Conservation (phyloP, 2,329 filamentous ascomycete genomes). For the Trichoderma guizhouense region DNA sequence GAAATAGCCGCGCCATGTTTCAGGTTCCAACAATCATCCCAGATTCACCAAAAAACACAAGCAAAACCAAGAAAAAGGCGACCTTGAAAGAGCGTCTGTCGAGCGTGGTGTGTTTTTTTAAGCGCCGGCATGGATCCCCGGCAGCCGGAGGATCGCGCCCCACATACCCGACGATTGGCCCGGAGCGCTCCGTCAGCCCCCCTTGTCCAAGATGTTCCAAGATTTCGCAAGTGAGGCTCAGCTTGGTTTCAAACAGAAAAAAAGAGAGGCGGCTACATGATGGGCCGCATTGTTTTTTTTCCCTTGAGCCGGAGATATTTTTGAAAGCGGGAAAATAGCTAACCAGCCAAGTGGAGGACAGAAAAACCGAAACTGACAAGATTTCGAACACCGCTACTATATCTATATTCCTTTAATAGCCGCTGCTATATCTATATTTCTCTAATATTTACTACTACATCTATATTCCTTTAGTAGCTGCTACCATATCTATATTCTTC, state of each 20-base stretch:
- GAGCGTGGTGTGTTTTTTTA: background rate
- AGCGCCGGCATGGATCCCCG: constrained; percentile 7
- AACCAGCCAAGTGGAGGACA: background rate
- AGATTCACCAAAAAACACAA: background rate
- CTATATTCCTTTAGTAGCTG: too few relatives aligned
- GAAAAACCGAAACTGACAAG: too few relatives aligned
- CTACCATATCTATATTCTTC: too few relatives aligned
- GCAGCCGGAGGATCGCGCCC: constrained; percentile 15
- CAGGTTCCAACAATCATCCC: background rate
- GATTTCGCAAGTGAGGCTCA: background rate
- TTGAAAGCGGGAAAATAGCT: background rate
- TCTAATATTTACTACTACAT: too few relatives aligned
- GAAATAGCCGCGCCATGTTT: background rate
- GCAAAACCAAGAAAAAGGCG: background rate
- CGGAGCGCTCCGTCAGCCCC: background rate
- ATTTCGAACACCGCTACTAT: too few relatives aligned
- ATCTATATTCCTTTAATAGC: too few relatives aligned
- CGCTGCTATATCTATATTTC: too few relatives aligned
- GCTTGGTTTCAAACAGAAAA: background rate
- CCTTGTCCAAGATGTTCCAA: background rate
- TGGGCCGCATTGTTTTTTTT: constrained; percentile 1
- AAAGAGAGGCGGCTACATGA: constrained; percentile 1
- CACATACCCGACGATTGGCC: constrained; percentile 16
- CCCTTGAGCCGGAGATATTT: background rate
- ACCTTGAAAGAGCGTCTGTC: background rate